Evolutionary conservation across 805 yeast species (phyloP).

Genomic region (Hanseniaspora lindneri): DNA sequence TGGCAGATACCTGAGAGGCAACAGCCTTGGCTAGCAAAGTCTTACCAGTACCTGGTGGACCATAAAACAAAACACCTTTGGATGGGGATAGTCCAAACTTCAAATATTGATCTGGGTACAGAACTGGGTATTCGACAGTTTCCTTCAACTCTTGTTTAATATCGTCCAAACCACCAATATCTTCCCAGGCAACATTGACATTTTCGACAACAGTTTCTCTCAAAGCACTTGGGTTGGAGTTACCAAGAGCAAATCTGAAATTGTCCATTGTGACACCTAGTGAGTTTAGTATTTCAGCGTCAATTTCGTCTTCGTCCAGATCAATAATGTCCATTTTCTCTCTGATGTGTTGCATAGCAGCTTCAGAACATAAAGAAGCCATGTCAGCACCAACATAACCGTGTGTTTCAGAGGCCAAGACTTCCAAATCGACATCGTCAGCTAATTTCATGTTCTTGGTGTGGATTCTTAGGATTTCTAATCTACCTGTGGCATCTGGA

Average conservation of each 20-base stretch:
- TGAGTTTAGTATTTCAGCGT: constrained; percentile 91
- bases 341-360: constrained; percentile 99
- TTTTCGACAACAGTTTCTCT: constrained; percentile 99
- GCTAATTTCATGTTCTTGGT: constrained; percentile 96
- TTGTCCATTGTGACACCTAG: constrained; percentile 98
- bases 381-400: constrained; percentile 99
- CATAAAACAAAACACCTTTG: constrained; percentile 95
- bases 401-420: constrained; percentile 93
- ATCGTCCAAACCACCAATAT: constrained; percentile 94
- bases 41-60: constrained; percentile 99
- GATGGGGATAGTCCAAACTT: constrained; percentile 97
- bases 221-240: constrained; percentile 95
- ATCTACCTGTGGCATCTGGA: constrained; percentile 97
- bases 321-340: constrained; percentile 98
- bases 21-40: constrained; percentile 96
- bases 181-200: constrained; percentile 98
- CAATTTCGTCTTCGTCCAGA: constrained; percentile 90
- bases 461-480: constrained; percentile 92
- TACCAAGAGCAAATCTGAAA: constrained; percentile 94
- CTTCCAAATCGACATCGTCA: constrained; percentile 89
- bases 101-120: constrained; percentile 97
- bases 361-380: constrained; percentile 98
- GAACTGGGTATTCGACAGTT: constrained; percentile 97
- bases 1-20: constrained; percentile 97
- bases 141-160: constrained; percentile 95